These are phyloP conservation scores for Hyphopichia burtonii DNA, from an alignment of 1,139 yeast species.

Conservation along the genomic window DNA sequence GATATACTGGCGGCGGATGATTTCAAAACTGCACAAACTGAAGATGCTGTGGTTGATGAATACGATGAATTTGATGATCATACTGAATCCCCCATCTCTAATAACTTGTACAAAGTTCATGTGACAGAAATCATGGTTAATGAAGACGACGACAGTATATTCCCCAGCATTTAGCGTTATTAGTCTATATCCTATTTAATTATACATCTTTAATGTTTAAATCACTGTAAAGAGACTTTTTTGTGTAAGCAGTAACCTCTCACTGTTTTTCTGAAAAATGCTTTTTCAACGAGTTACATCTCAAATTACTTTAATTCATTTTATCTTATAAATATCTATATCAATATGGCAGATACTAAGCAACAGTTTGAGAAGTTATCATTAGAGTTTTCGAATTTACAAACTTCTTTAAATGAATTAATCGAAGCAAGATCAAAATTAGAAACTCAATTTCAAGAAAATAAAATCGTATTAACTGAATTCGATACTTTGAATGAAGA, in stretches of 20 bases:
- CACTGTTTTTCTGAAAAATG: background rate
- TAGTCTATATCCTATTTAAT: too few relatives aligned
- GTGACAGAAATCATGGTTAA: constrained; percentile 54
- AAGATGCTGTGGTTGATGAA: constrained; percentile 17
- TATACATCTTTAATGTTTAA: too few relatives aligned
- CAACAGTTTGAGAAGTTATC: constrained; percentile 42
- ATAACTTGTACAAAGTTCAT: constrained; percentile 40
- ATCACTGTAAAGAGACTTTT: too few relatives aligned
- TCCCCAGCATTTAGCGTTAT: constrained; percentile 12
- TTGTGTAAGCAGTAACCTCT: too few relatives aligned
- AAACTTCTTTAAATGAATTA: constrained; percentile 41
- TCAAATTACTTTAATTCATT: too few relatives aligned
- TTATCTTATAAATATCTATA: too few relatives aligned
- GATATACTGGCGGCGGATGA: constrained; percentile 7
- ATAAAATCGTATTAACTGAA: constrained; percentile 85
- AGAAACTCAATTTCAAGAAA: constrained; percentile 85
- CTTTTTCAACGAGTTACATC: too few relatives aligned
- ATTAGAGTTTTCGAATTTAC: constrained; percentile 36
- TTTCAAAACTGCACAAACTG: background rate
- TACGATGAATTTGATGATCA: constrained; percentile 21
- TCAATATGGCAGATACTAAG: constrained; percentile 24
- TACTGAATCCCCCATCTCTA: constrained; percentile 11
- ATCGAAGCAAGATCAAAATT: constrained; percentile 64
- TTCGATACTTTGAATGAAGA: constrained; percentile 57
- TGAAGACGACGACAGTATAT: constrained; percentile 33